Conservation (phyloP, 164 flowering plant species). For the Warburgia ugandensis region DNA sequence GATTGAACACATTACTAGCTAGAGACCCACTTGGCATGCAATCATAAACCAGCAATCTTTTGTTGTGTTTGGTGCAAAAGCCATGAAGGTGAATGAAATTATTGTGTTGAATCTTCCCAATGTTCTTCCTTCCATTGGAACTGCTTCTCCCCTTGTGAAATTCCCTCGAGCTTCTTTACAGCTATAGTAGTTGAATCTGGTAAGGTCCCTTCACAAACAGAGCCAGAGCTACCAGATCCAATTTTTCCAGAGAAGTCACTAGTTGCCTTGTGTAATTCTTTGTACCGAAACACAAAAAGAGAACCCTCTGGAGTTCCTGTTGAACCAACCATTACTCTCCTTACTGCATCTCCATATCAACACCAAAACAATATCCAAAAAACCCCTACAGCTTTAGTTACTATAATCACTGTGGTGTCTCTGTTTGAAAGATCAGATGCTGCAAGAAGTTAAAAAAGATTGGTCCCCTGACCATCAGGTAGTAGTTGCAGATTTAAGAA, state of each 20-base stretch:
- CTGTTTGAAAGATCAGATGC: slow-evolving; percentile 9
- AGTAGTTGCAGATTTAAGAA: slow-evolving; percentile 3
- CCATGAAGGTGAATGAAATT: slow-evolving; percentile 53
- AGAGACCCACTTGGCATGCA: slow-evolving; percentile 52
- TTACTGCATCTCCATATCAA: slow-evolving; percentile 11
- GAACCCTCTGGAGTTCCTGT: slow-evolving; percentile 25
- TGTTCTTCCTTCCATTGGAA: slow-evolving; percentile 54
- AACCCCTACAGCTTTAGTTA: slow-evolving; percentile 14
- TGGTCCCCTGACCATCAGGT: background rate
- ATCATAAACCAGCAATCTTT: slow-evolving; percentile 44
- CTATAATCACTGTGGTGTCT: slow-evolving; percentile 10
- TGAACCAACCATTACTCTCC: slow-evolving; percentile 3
- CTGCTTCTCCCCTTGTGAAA: slow-evolving; percentile 50
- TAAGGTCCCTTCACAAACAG: slow-evolving; percentile 41
- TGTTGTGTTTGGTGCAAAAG: slow-evolving; percentile 40
- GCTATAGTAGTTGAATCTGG: slow-evolving; percentile 34
- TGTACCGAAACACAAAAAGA: slow-evolving; percentile 28
- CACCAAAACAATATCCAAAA: slow-evolving; percentile 11
- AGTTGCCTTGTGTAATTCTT: slow-evolving; percentile 37
- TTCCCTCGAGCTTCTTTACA: slow-evolving; percentile 43
- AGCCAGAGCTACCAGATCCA: slow-evolving; percentile 54
- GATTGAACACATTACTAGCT: slow-evolving; percentile 26
- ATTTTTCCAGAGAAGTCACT: slow-evolving; percentile 43
- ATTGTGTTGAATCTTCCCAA: slow-evolving; percentile 55
- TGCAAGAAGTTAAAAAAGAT: slow-evolving; percentile 1